phyloP scores from a whole-genome alignment of 2,329 filamentous ascomycete species.

The Boeremia lycopersici region DNA sequence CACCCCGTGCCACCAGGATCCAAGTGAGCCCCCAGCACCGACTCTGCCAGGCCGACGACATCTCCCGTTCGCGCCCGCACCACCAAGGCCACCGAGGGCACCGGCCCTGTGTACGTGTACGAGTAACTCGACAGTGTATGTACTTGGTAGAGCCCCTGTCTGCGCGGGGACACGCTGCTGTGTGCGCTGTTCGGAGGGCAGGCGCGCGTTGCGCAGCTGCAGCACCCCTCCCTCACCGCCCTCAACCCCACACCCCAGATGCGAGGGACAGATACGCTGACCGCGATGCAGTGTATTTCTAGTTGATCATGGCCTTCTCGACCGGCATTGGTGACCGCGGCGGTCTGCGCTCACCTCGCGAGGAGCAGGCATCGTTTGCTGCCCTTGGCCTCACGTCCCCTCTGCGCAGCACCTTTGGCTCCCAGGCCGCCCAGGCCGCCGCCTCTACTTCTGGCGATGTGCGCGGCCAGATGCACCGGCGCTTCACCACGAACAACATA shows the following conservation, averaged over 20 bases:
- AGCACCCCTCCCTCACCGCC: constrained; percentile 42
- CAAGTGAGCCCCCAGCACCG: constrained; percentile 20
- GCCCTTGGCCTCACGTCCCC: constrained; percentile 68
- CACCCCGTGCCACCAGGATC: constrained; percentile 17
- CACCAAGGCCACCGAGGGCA: constrained; percentile 29
- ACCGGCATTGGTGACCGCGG: constrained; percentile 68
- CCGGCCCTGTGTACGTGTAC: constrained; percentile 35
- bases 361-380: constrained; percentile 72
- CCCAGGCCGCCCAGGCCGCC: constrained; percentile 24
- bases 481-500: constrained; percentile 89
- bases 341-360: constrained; percentile 78
- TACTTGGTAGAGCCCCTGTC: constrained; percentile 28
- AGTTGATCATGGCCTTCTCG: constrained; percentile 66
- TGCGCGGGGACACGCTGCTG: constrained; percentile 5
- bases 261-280: constrained; percentile 35
- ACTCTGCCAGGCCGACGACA: constrained; percentile 17
- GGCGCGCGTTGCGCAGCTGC: constrained; percentile 20
- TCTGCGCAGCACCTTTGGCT: constrained; percentile 66
- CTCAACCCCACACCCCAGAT: constrained; percentile 40
- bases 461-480: constrained; percentile 79
- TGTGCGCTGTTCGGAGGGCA: constrained; percentile 14
- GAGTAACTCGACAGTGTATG: constrained; percentile 20
- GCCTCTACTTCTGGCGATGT: constrained; percentile 62
- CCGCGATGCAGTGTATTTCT: constrained; percentile 46
- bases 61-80: constrained; percentile 16